phyloP scores from a whole-genome alignment of 2,329 filamentous ascomycete genomes.

The Byssoonygena ceratinophila region DNA sequence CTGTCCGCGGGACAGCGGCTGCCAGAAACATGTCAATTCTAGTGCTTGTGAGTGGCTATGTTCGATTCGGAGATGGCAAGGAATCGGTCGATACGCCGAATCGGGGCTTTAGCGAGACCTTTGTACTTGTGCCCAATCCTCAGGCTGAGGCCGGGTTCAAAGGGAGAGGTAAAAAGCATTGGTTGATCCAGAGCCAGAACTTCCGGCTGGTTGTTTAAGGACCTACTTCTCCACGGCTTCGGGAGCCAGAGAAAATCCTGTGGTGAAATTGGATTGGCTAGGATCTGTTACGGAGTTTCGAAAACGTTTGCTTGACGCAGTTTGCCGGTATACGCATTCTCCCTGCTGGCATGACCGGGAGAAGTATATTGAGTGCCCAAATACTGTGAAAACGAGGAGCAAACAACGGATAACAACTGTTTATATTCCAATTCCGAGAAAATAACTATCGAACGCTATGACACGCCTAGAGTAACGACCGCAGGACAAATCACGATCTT shows the following conservation, averaged over 20 bases:
- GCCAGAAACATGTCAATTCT: conserved; percentile 58
- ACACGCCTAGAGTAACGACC: neutral
- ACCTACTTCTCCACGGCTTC: no score
- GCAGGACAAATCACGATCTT: neutral
- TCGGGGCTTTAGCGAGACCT: conserved; percentile 66
- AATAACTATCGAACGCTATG: neutral
- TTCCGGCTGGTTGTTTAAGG: conserved; percentile 46
- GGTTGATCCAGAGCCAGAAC: conserved; percentile 62
- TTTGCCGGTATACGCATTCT: no score
- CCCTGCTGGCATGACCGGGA: no score
- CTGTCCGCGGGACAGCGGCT: conserved; percentile 16
- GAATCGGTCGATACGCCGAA: conserved; percentile 47
- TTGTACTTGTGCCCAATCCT: conserved; percentile 65
- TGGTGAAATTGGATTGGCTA: no score
- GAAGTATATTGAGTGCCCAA: no score
- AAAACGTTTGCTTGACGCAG: no score
- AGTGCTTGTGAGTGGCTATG: conserved; percentile 62
- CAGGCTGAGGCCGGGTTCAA: conserved; percentile 43
- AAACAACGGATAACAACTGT: no score
- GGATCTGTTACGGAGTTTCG: no score
- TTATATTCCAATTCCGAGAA: neutral
- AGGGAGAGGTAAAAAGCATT: conserved; percentile 46
- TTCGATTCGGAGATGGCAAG: conserved; percentile 53
- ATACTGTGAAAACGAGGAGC: no score
- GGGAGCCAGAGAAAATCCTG: no score